Conservation (phyloP, 2,329 filamentous ascomycete species). For the Curvularia hawaiiensis region DNA sequence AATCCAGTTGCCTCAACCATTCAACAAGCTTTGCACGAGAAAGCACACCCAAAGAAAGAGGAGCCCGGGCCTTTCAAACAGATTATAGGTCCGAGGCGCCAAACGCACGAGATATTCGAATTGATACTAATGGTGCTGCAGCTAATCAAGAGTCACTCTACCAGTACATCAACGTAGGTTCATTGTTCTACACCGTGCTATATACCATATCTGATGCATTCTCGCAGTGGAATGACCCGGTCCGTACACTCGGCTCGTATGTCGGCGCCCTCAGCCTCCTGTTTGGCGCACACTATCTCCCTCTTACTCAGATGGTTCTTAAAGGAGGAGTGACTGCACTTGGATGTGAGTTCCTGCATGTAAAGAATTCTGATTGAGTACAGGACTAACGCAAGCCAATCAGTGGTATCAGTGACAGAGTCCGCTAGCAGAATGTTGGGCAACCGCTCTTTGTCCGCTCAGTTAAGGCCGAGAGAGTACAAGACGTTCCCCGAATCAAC, state of each 20-base stretch:
- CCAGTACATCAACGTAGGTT: background rate
- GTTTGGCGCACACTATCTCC: constrained; percentile 6
- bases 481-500: constrained; percentile 1
- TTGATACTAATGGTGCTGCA: background rate
- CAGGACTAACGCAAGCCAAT: background rate
- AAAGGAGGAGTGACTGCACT: constrained; percentile 4
- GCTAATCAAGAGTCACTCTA: background rate
- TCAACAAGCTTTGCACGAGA: background rate
- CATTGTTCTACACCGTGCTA: background rate
- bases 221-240: background rate
- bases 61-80: background rate
- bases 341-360: background rate
- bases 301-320: constrained; percentile 4
- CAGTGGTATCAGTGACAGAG: constrained; percentile 5
- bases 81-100: background rate
- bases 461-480: background rate
- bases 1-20: background rate
- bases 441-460: constrained; percentile 1
- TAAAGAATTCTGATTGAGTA: background rate
- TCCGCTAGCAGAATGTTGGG: background rate
- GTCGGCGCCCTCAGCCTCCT: background rate
- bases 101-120: background rate
- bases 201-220: background rate
- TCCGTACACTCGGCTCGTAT: background rate
- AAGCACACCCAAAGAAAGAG: background rate